Evolutionary conservation across 306 rosid species (phyloP).

Genomic region (Trifolium subterraneum): DNA sequence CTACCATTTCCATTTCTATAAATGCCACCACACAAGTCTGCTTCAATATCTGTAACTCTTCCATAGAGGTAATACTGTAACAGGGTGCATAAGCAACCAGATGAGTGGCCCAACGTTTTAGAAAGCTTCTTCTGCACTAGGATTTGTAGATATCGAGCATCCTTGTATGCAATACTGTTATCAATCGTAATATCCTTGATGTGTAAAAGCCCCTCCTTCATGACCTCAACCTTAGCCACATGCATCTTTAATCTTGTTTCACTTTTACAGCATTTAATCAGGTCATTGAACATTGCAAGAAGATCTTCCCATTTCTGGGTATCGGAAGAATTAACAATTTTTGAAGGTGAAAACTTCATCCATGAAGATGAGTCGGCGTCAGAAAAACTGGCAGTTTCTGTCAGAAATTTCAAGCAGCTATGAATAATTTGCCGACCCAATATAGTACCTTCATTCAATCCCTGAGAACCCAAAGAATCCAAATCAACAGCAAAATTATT

Average conservation of each 20-base stretch:
- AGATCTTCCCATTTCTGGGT: conserved; percentile 85
- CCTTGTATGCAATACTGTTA: conserved; percentile 71
- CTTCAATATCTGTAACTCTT: conserved; percentile 69
- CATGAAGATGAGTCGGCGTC: conserved; percentile 70
- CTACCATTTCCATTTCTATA: conserved; percentile 45
- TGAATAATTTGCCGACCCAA: conserved; percentile 75
- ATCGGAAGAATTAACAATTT: conserved; percentile 42
- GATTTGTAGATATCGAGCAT: conserved; percentile 68
- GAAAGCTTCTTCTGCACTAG: conserved; percentile 79
- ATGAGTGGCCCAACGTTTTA: conserved; percentile 79
- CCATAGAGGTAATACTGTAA: conserved; percentile 69
- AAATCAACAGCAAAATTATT: conserved; percentile 64
- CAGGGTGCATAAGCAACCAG: conserved; percentile 85
- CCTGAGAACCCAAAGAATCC: conserved; percentile 47
- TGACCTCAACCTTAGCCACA: conserved; percentile 65
- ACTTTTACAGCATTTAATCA: conserved; percentile 54
- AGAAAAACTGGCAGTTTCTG: conserved; percentile 42
- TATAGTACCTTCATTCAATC: conserved; percentile 48
- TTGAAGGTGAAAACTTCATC: conserved; percentile 72
- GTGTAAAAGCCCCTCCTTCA: conserved; percentile 87
- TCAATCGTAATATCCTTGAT: conserved; percentile 75
- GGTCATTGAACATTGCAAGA: conserved; percentile 80
- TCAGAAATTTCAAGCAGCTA: conserved; percentile 67
- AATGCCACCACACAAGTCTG: conserved; percentile 78
- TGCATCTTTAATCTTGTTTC: conserved; percentile 55